Evolutionary conservation across 2,329 filamentous ascomycete species (phyloP).

Genomic region (Tolypocladium inflatum): DNA sequence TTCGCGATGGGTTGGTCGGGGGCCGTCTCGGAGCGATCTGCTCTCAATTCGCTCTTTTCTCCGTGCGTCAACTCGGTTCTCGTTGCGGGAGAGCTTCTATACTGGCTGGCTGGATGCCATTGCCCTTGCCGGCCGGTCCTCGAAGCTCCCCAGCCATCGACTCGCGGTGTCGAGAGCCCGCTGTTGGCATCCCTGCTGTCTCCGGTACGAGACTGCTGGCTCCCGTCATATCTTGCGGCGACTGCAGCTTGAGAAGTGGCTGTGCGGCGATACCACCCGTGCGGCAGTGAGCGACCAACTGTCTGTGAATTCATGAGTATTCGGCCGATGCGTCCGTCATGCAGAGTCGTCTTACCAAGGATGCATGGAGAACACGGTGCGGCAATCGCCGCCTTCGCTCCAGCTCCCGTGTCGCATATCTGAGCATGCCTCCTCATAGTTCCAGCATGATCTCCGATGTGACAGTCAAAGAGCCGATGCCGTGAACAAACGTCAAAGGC

Average conservation of each 20-base stretch:
- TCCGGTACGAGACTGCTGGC: not conserved
- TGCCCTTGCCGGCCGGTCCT: not conserved
- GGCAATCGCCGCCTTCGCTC: slow-evolving; percentile 16
- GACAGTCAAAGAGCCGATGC: not conserved
- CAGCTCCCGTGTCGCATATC: slow-evolving; percentile 21
- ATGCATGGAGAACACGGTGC: slow-evolving; percentile 10
- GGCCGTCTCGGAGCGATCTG: not conserved
- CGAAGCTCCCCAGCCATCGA: not conserved
- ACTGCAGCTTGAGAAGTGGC: slow-evolving; percentile 3
- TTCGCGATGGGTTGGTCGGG: not conserved
- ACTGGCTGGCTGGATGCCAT: not conserved
- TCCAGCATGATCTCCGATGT: slow-evolving; percentile 8
- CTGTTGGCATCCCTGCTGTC: not conserved
- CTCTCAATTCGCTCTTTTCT: not conserved
- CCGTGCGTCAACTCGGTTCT: not conserved
- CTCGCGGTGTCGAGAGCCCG: not conserved
- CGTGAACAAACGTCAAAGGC: not conserved
- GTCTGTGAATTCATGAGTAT: slow-evolving; percentile 1
- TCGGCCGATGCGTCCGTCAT: not conserved
- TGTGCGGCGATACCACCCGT: not conserved
- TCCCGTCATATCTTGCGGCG: not conserved
- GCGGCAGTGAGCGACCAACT: not conserved
- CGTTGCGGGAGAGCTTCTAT: not conserved
- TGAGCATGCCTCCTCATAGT: slow-evolving; percentile 27
- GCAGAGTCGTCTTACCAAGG: slow-evolving; percentile 10